A percentile compares a stretch with the other conserved stretches of the same genome.
These are phyloP conservation scores for Tricholoma terreum DNA, from an alignment of 768 basidiomycete species.

Conservation along the genomic window DNA sequence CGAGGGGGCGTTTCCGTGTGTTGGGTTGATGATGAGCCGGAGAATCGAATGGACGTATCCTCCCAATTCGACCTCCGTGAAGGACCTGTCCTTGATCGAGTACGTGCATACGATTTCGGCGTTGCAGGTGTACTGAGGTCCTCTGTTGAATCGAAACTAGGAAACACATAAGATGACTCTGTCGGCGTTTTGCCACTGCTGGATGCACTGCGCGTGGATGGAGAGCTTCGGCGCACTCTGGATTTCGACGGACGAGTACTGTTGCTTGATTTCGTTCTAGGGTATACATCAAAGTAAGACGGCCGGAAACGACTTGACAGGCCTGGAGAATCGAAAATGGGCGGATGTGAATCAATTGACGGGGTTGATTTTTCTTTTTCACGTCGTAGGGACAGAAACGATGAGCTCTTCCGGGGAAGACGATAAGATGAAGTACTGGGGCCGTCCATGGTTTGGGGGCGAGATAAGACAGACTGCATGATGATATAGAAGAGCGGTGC, in stretches of 20 bases:
- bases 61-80: slow-evolving; percentile 47
- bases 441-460: slow-evolving; percentile 27
- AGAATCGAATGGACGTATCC: slow-evolving; percentile 48
- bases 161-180: slow-evolving; percentile 40
- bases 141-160: slow-evolving; percentile 33
- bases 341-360: slow-evolving; percentile 17
- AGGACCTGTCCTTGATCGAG: slow-evolving; percentile 58
- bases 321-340: slow-evolving; percentile 21
- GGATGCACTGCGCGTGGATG: slow-evolving; percentile 20
- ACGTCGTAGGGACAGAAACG: slow-evolving; percentile 54
- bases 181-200: slow-evolving; percentile 2
- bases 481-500: not conserved
- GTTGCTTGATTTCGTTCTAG: slow-evolving; percentile 35
- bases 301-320: slow-evolving; percentile 28
- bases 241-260: slow-evolving; percentile 32
- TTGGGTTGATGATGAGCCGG: slow-evolving; percentile 63
- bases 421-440: slow-evolving; percentile 33
- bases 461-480: slow-evolving; percentile 40
- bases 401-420: slow-evolving; percentile 50
- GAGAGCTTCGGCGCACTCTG: slow-evolving; percentile 17
- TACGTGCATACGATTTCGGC: slow-evolving; percentile 37
- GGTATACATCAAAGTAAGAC: slow-evolving; percentile 48
- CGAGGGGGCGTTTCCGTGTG: slow-evolving; percentile 71
- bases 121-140: slow-evolving; percentile 23
- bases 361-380: slow-evolving; percentile 41